Evolutionary conservation across 2,329 filamentous ascomycete genomes (phyloP), one percentile per base, ranked within the genome.

Genomic region (Paraphaeosphaeria sporulosa): DNA sequence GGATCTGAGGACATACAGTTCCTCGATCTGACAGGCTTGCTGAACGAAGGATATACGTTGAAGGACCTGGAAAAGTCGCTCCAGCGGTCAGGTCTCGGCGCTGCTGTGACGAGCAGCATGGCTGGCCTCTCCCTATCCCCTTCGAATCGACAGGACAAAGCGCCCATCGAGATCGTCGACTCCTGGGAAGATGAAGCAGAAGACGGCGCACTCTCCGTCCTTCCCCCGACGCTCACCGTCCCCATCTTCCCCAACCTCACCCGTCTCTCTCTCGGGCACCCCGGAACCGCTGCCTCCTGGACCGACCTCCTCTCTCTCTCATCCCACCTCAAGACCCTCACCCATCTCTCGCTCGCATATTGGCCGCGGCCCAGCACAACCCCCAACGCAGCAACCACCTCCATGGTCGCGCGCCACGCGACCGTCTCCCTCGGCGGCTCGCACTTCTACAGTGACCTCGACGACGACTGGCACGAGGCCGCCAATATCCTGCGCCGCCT

Each of bases 361-460:
- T 90, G 87, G 87, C 86, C 86, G 2, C 76, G 80, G 21, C 87
- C 87, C 2, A 85, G 83, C 0, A 74, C 84, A n/a, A 87, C 85
- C 0, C 85, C 85, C 0, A 84, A 86, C 61, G 76, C 85, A 2
- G 75, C 76, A 2, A 82, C 80, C 9, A 72, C 81, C 7, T 81
- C 79, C 12, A 76, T 85, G 63, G 71, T 81, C 12, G 77, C 76
- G 21, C 74, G 77, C 27, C 71, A 79, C 53, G 77, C 77, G 19
- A 76, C 79, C 15, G 76, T 86, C 21, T 70, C 77, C 6, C 82
- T 85, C 34, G 81, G 84, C 52, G 84, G 84, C 15, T 82, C 81
- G 4, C 79, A 85, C 58, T 79, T 81, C 55, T 87, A 87, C 73
- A 83, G 83, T 8, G 77, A 78, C 3, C 73, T 81, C 32, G 85